Conservation (phyloP, 1,284 basidiomycete species). For the Puccinia triticina region DNA sequence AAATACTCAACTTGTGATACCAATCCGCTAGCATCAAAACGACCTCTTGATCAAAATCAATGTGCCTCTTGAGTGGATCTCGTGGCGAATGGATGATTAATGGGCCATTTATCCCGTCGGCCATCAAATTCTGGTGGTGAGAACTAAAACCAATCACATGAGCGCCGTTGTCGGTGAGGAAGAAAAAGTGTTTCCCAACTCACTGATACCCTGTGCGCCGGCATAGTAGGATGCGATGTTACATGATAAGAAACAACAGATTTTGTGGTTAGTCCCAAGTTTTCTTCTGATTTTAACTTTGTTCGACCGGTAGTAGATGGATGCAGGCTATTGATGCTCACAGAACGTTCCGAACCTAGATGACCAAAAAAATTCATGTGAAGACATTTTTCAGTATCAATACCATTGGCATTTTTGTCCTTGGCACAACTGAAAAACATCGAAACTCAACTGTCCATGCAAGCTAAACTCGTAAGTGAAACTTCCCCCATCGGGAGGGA, state of each 20-base stretch:
- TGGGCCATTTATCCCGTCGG: conserved; percentile 49
- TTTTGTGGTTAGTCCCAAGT: conserved; percentile 1
- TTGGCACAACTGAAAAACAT: background rate
- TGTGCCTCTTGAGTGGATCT: conserved; percentile 57
- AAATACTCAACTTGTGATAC: conserved; percentile 59
- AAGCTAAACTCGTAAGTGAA: conserved; percentile 43
- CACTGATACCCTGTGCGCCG: conserved; percentile 42
- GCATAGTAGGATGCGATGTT: background rate
- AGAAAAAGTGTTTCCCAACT: background rate
- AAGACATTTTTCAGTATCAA: background rate
- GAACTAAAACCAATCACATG: conserved; percentile 39
- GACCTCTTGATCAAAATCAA: conserved; percentile 58
- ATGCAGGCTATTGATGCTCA: background rate
- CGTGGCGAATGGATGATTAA: conserved; percentile 58
- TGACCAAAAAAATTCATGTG: background rate
- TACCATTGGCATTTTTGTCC: background rate
- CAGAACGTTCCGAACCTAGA: conserved; percentile 48
- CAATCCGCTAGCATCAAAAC: conserved; percentile 63
- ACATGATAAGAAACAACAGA: background rate
- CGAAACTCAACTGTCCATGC: conserved; percentile 38
- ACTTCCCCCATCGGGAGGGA: conserved; percentile 29
- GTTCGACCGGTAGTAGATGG: background rate
- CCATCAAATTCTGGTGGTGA: conserved; percentile 43
- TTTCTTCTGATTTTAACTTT: background rate
- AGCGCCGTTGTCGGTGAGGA: background rate